These are phyloP conservation scores for Xylaria digitata DNA, from an alignment of 2,329 filamentous ascomycete species.

Conservation along the genomic window DNA sequence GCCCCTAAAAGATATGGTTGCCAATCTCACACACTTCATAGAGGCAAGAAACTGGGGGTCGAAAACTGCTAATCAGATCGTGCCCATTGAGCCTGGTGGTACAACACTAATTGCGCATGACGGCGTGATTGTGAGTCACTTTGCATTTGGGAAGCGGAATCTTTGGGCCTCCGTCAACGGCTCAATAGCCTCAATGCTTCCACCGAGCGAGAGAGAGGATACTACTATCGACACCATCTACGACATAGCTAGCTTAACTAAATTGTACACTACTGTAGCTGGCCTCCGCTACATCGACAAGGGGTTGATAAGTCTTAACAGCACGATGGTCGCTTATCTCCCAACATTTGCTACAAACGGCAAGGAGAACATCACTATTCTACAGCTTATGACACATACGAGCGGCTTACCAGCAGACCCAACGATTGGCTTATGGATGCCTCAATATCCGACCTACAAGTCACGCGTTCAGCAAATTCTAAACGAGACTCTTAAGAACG, in stretches of 20 bases:
- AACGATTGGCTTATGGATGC: slow-evolving; percentile 27
- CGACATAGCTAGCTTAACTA: slow-evolving; percentile 32
- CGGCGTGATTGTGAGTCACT: slow-evolving; percentile 32
- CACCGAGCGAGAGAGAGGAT: slow-evolving; percentile 18
- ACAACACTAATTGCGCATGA: slow-evolving; percentile 26
- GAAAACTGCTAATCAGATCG: slow-evolving; percentile 23
- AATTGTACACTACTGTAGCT: slow-evolving; percentile 29
- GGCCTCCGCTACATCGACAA: slow-evolving; percentile 30
- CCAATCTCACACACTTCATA: slow-evolving; percentile 30
- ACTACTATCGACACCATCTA: slow-evolving; percentile 32
- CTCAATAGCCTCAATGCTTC: slow-evolving; percentile 24
- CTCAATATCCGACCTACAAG: slow-evolving; percentile 30
- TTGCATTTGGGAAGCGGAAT: slow-evolving; percentile 34
- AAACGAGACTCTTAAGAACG: slow-evolving; percentile 26
- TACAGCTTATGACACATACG: slow-evolving; percentile 32
- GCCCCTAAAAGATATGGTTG: slow-evolving; percentile 30
- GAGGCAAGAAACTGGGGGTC: slow-evolving; percentile 29
- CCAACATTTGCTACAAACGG: slow-evolving; percentile 25
- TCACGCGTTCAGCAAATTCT: slow-evolving; percentile 26
- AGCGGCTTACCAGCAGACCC: slow-evolving; percentile 31
- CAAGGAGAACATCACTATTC: slow-evolving; percentile 30
- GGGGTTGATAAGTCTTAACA: slow-evolving; percentile 24
- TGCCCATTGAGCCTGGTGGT: slow-evolving; percentile 29
- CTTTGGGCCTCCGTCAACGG: slow-evolving; percentile 31
- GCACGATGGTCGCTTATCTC: slow-evolving; percentile 26